phyloP scores from a whole-genome alignment of 2,329 filamentous ascomycete genomes.

The Emmonsia crescens region DNA sequence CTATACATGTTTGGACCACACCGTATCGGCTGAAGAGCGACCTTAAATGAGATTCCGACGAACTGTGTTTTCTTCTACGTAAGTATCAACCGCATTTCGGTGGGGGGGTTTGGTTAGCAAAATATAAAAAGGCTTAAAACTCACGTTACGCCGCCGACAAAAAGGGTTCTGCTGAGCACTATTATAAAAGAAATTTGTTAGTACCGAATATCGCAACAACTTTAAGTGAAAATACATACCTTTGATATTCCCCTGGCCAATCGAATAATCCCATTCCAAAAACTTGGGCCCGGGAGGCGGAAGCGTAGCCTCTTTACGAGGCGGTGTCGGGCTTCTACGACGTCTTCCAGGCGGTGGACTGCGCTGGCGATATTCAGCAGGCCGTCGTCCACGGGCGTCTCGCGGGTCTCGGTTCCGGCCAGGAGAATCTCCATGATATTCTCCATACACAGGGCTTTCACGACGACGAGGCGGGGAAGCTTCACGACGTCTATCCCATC shows the following conservation, averaged over 20 bases:
- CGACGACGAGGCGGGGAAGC: slow-evolving; percentile 52
- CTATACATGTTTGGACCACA: slow-evolving; percentile 90
- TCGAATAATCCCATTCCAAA: slow-evolving; percentile 64
- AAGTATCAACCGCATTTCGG: slow-evolving; percentile 8
- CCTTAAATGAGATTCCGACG: slow-evolving; percentile 71
- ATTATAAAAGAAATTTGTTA: slow-evolving; percentile 10
- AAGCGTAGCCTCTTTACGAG: slow-evolving; percentile 32
- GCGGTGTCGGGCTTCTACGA: slow-evolving; percentile 52
- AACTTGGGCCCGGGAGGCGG: slow-evolving; percentile 54
- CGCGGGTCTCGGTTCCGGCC: slow-evolving; percentile 49
- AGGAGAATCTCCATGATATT: slow-evolving; percentile 61
- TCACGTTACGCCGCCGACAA: slow-evolving; percentile 89
- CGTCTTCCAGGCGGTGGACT: slow-evolving; percentile 64
- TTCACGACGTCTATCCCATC: slow-evolving; percentile 58
- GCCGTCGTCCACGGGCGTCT: slow-evolving; percentile 40
- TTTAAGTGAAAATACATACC: slow-evolving; percentile 31
- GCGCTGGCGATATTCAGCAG: slow-evolving; percentile 70
- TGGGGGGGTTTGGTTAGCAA: background rate
- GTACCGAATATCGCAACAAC: background rate
- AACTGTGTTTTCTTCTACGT: slow-evolving; percentile 44
- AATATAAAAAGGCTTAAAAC: slow-evolving; percentile 25
- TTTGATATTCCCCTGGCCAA: slow-evolving; percentile 72
- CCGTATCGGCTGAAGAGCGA: slow-evolving; percentile 72
- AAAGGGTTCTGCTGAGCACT: slow-evolving; percentile 88
- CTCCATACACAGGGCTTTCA: slow-evolving; percentile 59